These are phyloP conservation scores for Lactuca saligna DNA, from an alignment of 129 eudicot genomes.

Conservation along the genomic window DNA sequence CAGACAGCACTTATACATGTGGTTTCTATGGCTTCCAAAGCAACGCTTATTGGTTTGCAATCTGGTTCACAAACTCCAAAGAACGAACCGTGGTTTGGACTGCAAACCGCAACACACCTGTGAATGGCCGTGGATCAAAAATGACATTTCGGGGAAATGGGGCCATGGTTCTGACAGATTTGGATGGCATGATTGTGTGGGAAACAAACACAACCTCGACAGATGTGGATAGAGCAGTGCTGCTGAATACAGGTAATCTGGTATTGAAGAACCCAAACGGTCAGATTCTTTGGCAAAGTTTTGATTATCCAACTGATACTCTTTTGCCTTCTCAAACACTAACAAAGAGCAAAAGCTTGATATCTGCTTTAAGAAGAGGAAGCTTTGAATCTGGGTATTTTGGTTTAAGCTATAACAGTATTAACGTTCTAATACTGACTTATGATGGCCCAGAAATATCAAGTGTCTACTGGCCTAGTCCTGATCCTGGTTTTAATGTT, in stretches of 20 bases:
- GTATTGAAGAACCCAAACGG: background rate
- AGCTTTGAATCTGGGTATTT: constrained; percentile 32
- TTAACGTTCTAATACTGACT: background rate
- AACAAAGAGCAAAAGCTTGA: background rate
- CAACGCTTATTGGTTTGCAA: constrained; percentile 39
- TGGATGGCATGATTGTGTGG: constrained; percentile 33
- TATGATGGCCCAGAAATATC: constrained; percentile 18
- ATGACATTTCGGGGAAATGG: constrained; percentile 37
- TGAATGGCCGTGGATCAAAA: constrained; percentile 43
- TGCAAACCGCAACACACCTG: constrained; percentile 50
- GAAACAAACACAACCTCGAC: background rate
- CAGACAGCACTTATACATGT: constrained; percentile 38
- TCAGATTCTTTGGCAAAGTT: background rate
- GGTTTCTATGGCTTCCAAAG: constrained; percentile 39
- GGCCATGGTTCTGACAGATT: constrained; percentile 36
- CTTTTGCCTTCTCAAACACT: background rate
- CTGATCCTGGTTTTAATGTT: background rate
- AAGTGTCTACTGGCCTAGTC: constrained; percentile 50
- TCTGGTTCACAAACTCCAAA: constrained; percentile 29
- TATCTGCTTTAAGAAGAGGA: background rate
- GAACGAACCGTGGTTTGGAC: constrained; percentile 51
- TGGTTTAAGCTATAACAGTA: background rate
- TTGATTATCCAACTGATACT: background rate
- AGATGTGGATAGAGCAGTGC: background rate
- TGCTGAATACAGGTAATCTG: background rate